Percentiles rank a stretch among this genome's conserved stretches.
phyloP scores from a whole-genome alignment of 768 basidiomycete species.

The Pleurotus djamor region DNA sequence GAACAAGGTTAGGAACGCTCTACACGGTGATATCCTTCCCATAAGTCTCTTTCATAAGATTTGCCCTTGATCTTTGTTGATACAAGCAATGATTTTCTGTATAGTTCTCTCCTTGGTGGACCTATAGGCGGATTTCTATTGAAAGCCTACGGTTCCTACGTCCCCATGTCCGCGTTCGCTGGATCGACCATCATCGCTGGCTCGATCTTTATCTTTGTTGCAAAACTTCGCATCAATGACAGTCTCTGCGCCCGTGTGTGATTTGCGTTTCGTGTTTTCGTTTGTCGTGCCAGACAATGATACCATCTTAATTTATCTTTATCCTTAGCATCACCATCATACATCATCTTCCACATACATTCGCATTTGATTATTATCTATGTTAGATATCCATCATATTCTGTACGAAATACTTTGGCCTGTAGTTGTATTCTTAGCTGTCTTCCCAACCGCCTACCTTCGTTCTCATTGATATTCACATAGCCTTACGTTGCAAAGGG shows the following conservation, averaged over 20 bases:
- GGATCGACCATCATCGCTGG: slow-evolving; percentile 59
- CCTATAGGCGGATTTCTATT: slow-evolving; percentile 64
- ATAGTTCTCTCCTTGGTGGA: slow-evolving; percentile 62
- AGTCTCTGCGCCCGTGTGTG: slow-evolving; percentile 45
- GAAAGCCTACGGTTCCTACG: slow-evolving; percentile 38
- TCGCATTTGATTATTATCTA: no score
- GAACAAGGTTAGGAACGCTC: slow-evolving; percentile 60
- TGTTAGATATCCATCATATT: no score
- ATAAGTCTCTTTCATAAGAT: slow-evolving; percentile 41
- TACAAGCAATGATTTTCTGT: neutral
- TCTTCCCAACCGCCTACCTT: no score
- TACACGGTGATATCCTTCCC: slow-evolving; percentile 68
- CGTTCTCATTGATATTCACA: no score
- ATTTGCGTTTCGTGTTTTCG: neutral
- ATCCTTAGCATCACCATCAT: no score
- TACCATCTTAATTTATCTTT: no score
- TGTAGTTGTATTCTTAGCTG: no score
- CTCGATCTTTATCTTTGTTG: slow-evolving; percentile 51
- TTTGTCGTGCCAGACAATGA: neutral
- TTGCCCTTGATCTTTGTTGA: neutral
- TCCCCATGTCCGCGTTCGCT: slow-evolving; percentile 55
- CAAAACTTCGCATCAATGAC: slow-evolving; percentile 43
- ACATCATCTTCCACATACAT: no score
- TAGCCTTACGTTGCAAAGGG: no score
- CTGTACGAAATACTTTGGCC: no score